Base-by-base conservation (phyloP, 2,329 filamentous ascomycete genomes). In the Cytospora piceicola region DNA sequence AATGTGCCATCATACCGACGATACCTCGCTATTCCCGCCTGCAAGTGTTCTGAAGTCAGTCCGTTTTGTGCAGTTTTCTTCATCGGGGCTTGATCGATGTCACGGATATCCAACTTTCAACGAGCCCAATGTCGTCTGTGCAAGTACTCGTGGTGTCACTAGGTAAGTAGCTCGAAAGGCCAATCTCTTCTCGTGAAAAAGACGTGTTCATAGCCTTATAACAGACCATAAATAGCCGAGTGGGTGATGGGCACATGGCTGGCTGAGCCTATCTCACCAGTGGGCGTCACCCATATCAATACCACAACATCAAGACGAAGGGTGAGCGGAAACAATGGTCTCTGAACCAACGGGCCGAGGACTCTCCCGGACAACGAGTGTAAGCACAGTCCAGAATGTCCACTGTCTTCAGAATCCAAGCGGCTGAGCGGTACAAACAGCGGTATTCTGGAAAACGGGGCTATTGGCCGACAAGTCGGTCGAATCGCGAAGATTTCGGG, bases 401-500 rank as follows among this genome's bases (percentile, higher is more conserved):
- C 42, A n/a, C 7, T 22, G 5, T 11, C 11, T 20, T 8, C 42
- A 8, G 8, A 22, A 46, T n/a, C 6, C 17, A 22, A 9, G n/a
- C 17, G n/a, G 42, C 42, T 46, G 42, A 46, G 20, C n/a, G 3
- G 5, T 15, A 6, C 8, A 20, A n/a, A 46, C n/a, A 60, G 75
- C 63, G 76, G 75, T 6, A 72, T 80, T 54, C 71, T 81, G 7
- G 78, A 78, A n/a, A 81, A 81, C 64, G 78, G 79, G 34, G 72
- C 75, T 53, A 80, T 81, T 54, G 79, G 78, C 6, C 73, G 79
- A 3, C 77, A 80, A 65, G 70, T 70, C 52, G 79, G 76, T 20
- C 75, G 76, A 9, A 80, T 89, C 11, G 82, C 82, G 9, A 77
- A 80, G 27, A 85, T 86, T 7, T 74, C 89, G 72, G 89, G 89